phyloP scores from a whole-genome alignment of 257 asterid genomes.

The Cynanchum wilfordii region DNA sequence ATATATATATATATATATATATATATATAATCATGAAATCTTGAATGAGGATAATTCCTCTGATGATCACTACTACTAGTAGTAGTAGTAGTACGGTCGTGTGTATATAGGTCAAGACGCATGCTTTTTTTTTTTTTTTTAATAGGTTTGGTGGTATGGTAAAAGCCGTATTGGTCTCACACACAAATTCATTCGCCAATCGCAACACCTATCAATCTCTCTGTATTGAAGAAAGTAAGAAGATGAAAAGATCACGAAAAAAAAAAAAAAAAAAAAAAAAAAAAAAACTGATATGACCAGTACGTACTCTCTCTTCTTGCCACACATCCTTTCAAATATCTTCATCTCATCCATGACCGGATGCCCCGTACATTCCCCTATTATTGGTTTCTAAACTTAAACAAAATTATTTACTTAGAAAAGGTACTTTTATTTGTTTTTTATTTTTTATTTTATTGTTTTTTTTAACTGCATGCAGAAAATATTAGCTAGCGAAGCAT shows the following conservation, averaged over 20 bases:
- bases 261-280: background rate
- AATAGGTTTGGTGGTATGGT: conserved; percentile 27
- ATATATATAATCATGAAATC: conserved; percentile 13
- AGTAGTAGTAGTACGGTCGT: no score
- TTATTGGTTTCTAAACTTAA: conserved; percentile 17
- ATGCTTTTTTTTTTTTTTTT: no score
- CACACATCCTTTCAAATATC: conserved; percentile 18
- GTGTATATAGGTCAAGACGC: conserved; percentile 25
- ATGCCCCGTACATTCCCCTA: background rate
- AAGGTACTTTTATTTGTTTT: conserved; percentile 1
- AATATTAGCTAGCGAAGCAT: background rate
- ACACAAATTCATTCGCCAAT: conserved; percentile 5
- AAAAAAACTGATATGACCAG: conserved; percentile 13
- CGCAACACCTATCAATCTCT: no score
- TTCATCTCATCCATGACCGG: background rate
- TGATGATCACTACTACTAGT: background rate
- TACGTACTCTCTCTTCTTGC: conserved; percentile 13
- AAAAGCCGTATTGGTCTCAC: conserved; percentile 31
- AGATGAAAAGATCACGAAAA: no score
- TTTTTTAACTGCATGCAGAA: no score
- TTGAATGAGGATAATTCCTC: conserved; percentile 16
- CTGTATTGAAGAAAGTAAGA: background rate
- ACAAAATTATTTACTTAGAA: conserved; percentile 9
- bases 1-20: no score
- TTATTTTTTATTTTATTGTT: background rate